These are phyloP conservation scores for Rubus parviflorus DNA, from an alignment of 306 rosid genomes.

Conservation along the genomic window DNA sequence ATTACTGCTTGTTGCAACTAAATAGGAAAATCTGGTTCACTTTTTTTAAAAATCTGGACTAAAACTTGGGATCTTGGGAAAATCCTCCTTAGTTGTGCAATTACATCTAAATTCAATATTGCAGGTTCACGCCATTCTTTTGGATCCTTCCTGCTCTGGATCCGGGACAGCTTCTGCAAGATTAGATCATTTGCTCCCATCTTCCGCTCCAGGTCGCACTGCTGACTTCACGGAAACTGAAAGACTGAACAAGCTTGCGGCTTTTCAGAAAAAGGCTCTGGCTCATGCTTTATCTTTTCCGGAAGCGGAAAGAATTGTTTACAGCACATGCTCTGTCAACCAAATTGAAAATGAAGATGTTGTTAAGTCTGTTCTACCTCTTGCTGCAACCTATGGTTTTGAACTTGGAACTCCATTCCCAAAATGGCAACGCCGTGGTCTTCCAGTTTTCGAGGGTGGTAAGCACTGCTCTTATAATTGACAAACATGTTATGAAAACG, in stretches of 20 bases:
- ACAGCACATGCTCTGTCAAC: conserved; percentile 84
- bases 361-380: conserved; percentile 55
- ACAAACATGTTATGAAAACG: neutral
- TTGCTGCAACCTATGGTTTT: conserved; percentile 68
- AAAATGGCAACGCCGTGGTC: conserved; percentile 66
- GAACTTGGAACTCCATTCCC: conserved; percentile 57
- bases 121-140: conserved; percentile 78
- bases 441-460: conserved; percentile 66
- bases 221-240: conserved; percentile 37
- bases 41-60: neutral
- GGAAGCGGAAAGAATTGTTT: conserved; percentile 66
- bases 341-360: conserved; percentile 84
- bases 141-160: conserved; percentile 94
- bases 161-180: conserved; percentile 84
- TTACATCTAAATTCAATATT: conserved; percentile 16
- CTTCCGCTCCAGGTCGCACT: conserved; percentile 49
- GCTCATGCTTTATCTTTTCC: conserved; percentile 81
- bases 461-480: conserved; percentile 17
- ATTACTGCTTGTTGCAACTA: neutral
- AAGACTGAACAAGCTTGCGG: conserved; percentile 84
- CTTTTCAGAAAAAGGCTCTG: conserved; percentile 80
- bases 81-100: neutral
- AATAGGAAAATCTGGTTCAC: neutral
- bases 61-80: neutral
- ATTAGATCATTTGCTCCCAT: conserved; percentile 87